Percentiles rank a stretch among this genome's conserved stretches.
Conservation (phyloP, 2,329 filamentous ascomycete genomes). For the Tolypocladium paradoxum region DNA sequence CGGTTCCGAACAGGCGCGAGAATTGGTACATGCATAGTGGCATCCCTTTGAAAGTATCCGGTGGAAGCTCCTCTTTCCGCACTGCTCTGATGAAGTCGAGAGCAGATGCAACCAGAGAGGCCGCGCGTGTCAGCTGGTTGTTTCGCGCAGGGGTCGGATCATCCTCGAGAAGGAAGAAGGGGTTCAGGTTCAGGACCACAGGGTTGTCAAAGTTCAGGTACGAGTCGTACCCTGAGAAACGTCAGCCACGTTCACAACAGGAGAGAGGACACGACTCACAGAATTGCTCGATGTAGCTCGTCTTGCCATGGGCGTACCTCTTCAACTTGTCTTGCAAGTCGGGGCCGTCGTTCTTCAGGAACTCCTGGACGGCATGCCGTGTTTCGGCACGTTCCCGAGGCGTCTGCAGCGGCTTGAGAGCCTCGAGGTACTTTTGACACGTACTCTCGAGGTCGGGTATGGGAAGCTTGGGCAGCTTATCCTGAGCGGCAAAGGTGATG, state of each 20-base stretch:
- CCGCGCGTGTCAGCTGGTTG: conserved; percentile 90
- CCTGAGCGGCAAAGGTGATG: conserved; percentile 82
- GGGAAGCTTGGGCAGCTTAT: conserved; percentile 80
- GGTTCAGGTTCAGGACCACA: conserved; percentile 93
- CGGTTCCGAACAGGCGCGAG: conserved; percentile 87
- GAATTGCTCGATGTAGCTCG: conserved; percentile 97
- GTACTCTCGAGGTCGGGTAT: conserved; percentile 79
- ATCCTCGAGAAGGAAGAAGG: conserved; percentile 94
- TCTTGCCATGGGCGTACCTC: conserved; percentile 79
- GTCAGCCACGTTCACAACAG: conserved; percentile 4
- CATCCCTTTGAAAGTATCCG: conserved; percentile 72
- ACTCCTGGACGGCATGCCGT: conserved; percentile 68
- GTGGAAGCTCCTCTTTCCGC: conserved; percentile 81
- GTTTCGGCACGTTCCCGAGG: conserved; percentile 76
- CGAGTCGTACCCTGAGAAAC: conserved; percentile 78
- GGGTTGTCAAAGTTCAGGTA: conserved; percentile 97
- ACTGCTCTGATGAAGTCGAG: conserved; percentile 89
- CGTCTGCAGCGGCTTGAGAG: conserved; percentile 71
- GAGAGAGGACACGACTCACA: conserved; percentile 48
- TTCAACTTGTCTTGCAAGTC: conserved; percentile 81
- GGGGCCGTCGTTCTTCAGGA: conserved; percentile 69
- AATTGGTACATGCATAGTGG: conserved; percentile 98
- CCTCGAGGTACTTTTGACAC: conserved; percentile 67
- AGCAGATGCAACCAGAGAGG: conserved; percentile 82
- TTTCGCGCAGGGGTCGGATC: conserved; percentile 93